A percentile compares a stretch with the other conserved stretches of the same genome.
These are phyloP conservation scores for Quercus tomentella DNA, from an alignment of 331 rosid genomes.

Conservation along the genomic window DNA sequence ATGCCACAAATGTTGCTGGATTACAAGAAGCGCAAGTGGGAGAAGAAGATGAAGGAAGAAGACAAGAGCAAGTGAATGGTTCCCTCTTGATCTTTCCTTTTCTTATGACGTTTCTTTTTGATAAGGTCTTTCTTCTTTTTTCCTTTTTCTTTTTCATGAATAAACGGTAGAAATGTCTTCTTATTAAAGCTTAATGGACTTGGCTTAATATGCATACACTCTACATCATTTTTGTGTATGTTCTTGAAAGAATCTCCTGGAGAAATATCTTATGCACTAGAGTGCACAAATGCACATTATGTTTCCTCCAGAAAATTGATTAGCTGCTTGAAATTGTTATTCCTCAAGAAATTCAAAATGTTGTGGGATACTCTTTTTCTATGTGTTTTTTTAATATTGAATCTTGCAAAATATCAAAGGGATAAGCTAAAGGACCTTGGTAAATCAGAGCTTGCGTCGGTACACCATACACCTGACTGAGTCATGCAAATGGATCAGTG, in stretches of 20 bases:
- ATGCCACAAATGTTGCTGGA: conserved; percentile 64
- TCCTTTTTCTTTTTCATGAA: too few relatives aligned
- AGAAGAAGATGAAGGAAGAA: conserved; percentile 78
- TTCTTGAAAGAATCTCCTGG: neutral
- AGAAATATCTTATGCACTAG: neutral
- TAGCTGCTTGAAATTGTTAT: neutral
- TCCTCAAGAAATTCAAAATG: neutral
- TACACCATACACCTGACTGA: neutral
- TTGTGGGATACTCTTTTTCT: neutral
- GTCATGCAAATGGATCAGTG: neutral
- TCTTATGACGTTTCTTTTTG: neutral
- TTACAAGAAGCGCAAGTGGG: conserved; percentile 67
- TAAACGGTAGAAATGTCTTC: neutral
- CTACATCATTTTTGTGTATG: neutral
- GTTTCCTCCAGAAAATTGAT: neutral
- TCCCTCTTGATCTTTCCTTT: conserved; percentile 5
- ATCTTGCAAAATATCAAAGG: too few relatives aligned
- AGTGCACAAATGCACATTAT: neutral
- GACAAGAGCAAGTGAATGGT: conserved; percentile 43
- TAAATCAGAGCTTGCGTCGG: neutral
- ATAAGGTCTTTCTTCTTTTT: neutral
- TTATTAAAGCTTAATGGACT: neutral
- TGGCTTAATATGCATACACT: neutral
- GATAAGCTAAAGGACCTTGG: neutral
- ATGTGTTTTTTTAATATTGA: too few relatives aligned